Conservation (phyloP, 2,329 filamentous ascomycete species). For the Didymosphaeria variabile region DNA sequence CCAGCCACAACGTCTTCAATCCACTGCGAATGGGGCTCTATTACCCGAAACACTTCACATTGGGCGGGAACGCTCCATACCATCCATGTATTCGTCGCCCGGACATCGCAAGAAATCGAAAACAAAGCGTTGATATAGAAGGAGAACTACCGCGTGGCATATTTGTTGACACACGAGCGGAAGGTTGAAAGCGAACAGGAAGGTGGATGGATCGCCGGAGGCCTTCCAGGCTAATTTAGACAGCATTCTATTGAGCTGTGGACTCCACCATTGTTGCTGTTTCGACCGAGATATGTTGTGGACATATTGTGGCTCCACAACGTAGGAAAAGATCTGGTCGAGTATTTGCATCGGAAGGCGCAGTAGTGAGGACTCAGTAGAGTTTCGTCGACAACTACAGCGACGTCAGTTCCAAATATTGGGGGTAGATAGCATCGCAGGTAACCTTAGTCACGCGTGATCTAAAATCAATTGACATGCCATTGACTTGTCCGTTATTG, state of each 20-base stretch:
- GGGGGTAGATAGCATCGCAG: background rate
- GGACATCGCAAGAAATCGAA: background rate
- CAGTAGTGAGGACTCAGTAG: background rate
- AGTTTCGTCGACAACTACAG: background rate
- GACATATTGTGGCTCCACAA: background rate
- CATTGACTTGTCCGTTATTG: too few species aligned
- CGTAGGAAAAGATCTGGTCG: background rate
- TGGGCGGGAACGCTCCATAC: background rate
- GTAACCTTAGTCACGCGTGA: background rate
- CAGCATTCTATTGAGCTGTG: background rate
- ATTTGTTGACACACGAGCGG: background rate
- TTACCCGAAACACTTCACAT: background rate
- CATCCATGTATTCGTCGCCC: too few species aligned
- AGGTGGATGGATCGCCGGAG: background rate
- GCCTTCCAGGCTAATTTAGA: background rate
- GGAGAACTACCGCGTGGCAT: background rate
- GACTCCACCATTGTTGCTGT: background rate
- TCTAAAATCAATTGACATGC: too few species aligned
- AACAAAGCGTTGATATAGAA: background rate
- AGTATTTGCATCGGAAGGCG: background rate
- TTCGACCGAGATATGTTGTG: background rate
- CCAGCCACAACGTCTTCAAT: background rate
- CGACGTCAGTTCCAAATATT: background rate
- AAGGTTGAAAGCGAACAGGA: background rate
- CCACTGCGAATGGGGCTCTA: background rate